Evolutionary conservation across 1,139 yeast genomes (phyloP).

Genomic region (Candida glucosophila): DNA sequence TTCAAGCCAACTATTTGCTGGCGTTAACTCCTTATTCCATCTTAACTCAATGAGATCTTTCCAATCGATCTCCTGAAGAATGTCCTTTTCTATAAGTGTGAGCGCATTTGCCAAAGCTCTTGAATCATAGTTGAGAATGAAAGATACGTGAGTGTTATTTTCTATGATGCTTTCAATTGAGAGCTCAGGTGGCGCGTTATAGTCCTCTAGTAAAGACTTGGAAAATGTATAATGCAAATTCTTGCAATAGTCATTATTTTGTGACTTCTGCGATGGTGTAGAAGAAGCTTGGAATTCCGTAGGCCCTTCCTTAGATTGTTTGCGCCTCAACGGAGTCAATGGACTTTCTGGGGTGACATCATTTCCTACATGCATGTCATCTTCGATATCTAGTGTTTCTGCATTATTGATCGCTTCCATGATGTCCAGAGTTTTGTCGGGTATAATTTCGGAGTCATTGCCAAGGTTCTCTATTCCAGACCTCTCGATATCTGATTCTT

Average conservation of each 20-base stretch:
- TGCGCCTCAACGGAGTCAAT: constrained; percentile 23
- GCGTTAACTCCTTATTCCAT: constrained; percentile 61
- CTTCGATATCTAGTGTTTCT: constrained; percentile 19
- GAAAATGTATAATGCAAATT: too few relatives aligned
- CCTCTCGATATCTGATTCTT: constrained; percentile 13
- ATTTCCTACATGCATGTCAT: constrained; percentile 22
- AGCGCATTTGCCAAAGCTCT: constrained; percentile 64
- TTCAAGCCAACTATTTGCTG: constrained; percentile 83
- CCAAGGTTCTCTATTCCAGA: neutral
- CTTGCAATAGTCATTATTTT: too few relatives aligned
- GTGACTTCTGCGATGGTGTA: too few relatives aligned
- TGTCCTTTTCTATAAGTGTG: constrained; percentile 79
- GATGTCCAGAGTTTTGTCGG: constrained; percentile 26
- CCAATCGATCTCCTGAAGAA: constrained; percentile 85
- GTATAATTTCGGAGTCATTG: neutral
- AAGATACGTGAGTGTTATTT: constrained; percentile 57
- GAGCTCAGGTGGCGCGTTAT: constrained; percentile 20
- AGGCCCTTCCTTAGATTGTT: too few relatives aligned
- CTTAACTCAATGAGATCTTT: constrained; percentile 72
- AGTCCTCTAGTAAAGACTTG: constrained; percentile 27
- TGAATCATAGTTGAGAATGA: constrained; percentile 65
- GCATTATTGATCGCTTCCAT: constrained; percentile 36
- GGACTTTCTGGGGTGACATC: constrained; percentile 20
- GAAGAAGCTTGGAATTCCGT: too few relatives aligned
- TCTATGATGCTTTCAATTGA: constrained; percentile 30